Base-by-base conservation (phyloP, 2,329 filamentous ascomycete species). In the Colletotrichum camelliae region DNA sequence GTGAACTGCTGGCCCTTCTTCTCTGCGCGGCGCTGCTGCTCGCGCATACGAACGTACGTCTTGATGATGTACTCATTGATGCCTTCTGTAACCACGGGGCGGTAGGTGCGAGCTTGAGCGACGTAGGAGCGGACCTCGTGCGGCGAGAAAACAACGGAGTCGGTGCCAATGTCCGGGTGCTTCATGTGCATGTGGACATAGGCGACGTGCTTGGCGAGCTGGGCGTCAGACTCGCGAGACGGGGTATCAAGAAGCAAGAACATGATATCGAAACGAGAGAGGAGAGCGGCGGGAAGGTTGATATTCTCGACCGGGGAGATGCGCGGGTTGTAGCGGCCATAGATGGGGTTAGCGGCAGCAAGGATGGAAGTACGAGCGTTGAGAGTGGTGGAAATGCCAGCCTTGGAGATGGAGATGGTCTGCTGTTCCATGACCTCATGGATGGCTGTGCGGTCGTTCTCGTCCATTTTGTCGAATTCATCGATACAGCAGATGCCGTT, bases 251-350 rank as follows among this genome's bases (percentile, higher is more conserved):
- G 94, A 81, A 99, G 96, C 62, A 99, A 90, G 90, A 98, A 99
- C 79, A 99, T 91, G 79, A 99, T 91, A 84, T 99, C 97, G 86
- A 99, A 99, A 91, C 97, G 95, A 75, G 96, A 98, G 70, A 99
- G 91, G 24, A 99, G 92, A 24, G 97, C 97, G 21, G 97, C 97
- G n/a, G 97, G 97, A 55, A 99, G 93, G 85, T 99, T 99, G 87
- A 99, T 99, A 86, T 99, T 99, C 85, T 99, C 97, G 31, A 99
- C 96, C 1, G 97, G 97, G 1, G 96, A 98, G 80, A 99, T 94
- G 78, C 96, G 95, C 72, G 97, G 97, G 87, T 99, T 99, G 89
- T 99, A 99, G 77, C 97, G 95, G 78, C 97, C 97, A 82, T 99
- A 99, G 57, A 99, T 91, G 74, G 97, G 97, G 87, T 99, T 99